Conservation (phyloP, 192 early-diverging fungal genomes). For the Endogone sp. region DNA sequence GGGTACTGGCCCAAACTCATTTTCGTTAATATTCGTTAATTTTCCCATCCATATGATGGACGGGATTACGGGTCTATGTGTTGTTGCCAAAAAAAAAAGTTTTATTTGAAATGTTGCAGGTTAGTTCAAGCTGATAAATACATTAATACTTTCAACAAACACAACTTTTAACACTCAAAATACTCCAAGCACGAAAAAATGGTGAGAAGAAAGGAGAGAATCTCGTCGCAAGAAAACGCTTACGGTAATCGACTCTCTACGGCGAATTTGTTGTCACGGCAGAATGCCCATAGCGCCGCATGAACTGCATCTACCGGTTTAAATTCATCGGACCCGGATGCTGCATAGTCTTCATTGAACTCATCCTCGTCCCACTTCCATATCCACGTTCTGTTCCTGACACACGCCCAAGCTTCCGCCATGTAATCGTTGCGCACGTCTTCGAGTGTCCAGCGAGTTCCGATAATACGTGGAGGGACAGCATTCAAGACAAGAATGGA, state of each 20-base stretch:
- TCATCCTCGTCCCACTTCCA: background rate
- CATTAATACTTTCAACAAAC: no score
- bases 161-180: no score
- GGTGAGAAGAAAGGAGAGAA: no score
- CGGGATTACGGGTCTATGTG: no score
- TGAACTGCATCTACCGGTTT: background rate
- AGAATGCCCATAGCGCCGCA: background rate
- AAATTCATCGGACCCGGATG: background rate
- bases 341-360: background rate
- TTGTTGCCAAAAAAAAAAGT: no score
- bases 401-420: background rate
- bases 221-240: background rate
- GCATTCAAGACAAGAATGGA: background rate
- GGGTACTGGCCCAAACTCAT: no score
- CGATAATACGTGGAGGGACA: background rate
- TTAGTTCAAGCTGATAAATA: no score
- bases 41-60: no score
- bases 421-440: background rate
- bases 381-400: background rate
- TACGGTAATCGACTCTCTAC: background rate
- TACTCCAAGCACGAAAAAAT: no score
- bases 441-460: background rate
- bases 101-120: no score
- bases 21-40: no score
- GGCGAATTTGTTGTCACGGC: background rate